Conservation (phyloP, 176 grass and related monocot species). For the Secale cereale region DNA sequence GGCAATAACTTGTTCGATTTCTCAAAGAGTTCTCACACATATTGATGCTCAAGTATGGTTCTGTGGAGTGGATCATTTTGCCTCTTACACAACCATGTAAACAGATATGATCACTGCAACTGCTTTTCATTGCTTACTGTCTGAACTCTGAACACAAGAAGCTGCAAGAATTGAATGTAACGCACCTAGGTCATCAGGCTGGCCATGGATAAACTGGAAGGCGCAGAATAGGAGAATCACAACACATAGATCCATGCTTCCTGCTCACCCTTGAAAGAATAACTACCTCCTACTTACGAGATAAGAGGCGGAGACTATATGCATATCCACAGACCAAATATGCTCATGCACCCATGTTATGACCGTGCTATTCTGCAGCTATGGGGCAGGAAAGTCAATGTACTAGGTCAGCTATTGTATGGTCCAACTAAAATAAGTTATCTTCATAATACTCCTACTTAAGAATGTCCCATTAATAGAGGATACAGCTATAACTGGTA, state of each 20-base stretch:
- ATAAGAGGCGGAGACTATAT: not conserved
- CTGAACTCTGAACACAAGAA: not conserved
- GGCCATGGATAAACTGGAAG: constrained; percentile 20
- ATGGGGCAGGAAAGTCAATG: constrained; percentile 7
- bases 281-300: not conserved
- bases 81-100: not conserved
- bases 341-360: not conserved
- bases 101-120: not conserved
- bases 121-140: not conserved
- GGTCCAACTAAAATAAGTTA: not conserved
- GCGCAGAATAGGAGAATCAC: constrained; percentile 21
- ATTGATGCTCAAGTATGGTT: not conserved
- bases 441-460: not conserved
- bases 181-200: constrained; percentile 24
- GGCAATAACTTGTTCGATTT: not conserved
- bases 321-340: not conserved
- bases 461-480: not conserved
- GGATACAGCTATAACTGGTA: not conserved
- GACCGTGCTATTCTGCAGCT: not conserved
- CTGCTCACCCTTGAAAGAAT: not conserved
- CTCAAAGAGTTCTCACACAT: not conserved
- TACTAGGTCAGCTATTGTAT: not conserved
- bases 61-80: not conserved
- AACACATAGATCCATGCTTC: constrained; percentile 23
- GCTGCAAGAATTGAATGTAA: not conserved